A percentile compares a stretch with the other conserved stretches of the same genome.
phyloP scores from a whole-genome alignment of 805 yeast genomes.

The Metschnikowia picachoensis region DNA sequence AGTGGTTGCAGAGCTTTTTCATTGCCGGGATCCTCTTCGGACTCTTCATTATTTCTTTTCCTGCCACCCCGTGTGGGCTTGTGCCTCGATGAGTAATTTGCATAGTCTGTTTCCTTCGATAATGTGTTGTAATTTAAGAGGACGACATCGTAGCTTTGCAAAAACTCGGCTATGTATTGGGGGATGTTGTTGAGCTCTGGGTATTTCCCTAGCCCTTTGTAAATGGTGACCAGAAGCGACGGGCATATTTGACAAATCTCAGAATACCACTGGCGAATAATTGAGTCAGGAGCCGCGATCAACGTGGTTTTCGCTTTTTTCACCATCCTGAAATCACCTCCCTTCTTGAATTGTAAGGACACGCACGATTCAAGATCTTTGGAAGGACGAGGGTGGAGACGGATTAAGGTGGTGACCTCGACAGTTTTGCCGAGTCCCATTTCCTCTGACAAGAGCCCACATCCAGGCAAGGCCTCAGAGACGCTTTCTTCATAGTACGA shows the following conservation, averaged over 20 bases:
- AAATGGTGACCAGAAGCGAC: constrained; percentile 54
- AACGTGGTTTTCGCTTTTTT: constrained; percentile 64
- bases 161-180: constrained; percentile 45
- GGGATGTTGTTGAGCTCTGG: constrained; percentile 30
- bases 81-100: constrained; percentile 60
- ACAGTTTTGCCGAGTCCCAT: constrained; percentile 98
- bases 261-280: constrained; percentile 79
- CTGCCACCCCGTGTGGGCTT: constrained; percentile 40
- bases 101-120: constrained; percentile 74
- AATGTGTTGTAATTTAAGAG: constrained; percentile 73
- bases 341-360: constrained; percentile 30
- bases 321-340: constrained; percentile 42
- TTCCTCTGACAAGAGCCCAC: constrained; percentile 83
- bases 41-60: constrained; percentile 7
- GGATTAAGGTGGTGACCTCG: constrained; percentile 66
- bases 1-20: neutral
- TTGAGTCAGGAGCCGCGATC: constrained; percentile 82
- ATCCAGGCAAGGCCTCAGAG: constrained; percentile 38
- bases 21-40: neutral
- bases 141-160: constrained; percentile 69
- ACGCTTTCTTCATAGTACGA: constrained; percentile 23
- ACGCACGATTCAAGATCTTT: constrained; percentile 30
- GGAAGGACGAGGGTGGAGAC: constrained; percentile 54
- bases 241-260: constrained; percentile 65
- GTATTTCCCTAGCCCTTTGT: constrained; percentile 48